Base-by-base conservation (phyloP, 768 basidiomycete species). In the Xanthoconium stramineum region DNA sequence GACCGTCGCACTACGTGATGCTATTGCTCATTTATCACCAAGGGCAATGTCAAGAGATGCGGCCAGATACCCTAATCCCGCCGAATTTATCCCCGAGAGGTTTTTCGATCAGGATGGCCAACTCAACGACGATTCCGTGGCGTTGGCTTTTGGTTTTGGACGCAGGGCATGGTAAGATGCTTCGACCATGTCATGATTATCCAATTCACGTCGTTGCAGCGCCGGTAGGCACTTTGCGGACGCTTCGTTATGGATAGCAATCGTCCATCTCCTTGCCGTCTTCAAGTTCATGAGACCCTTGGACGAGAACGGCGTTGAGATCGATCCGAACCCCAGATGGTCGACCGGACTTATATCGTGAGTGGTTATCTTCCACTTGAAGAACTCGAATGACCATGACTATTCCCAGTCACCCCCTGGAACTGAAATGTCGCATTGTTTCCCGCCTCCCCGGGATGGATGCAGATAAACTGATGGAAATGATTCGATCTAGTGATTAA, bases 11-110 rank as follows among this genome's bases (percentile, higher is more conserved):
- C 32, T 35, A 19, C 37, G 40, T 19, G n/a, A 19, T 30, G n/a
- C 51, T 33, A 19, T 53, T 32, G 40, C 50, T 65, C 24, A 69
- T 17, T 10, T 40, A 17, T 49, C 9, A 43, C 44, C 15, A 40
- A 70, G 69, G 70, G 70, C 61, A 35, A 70, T 70, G 64, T 70
- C 69, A 28, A 53, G 60, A 38, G 66, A 70, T 47, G 64, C 69
- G 37, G 32, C 8, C 13, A 69, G 53, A 39, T 70, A 72, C 20
- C 61, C 64, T 2, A 60, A 72, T 30, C 58, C 69, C 32, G 17
- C 47, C 13, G 66, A 69, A 45, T 72, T 70, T 24, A 61, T 50
- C 35, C 69, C 69, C 1, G 69, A 72, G 39, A 69, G 70, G 47
- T 70, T 70, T 47, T 53, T 70, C 15, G 28, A 55, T 20, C 40